These are phyloP conservation scores for Scenedesmus sp. DNA, from an alignment of 163 green algal species.

Conservation along the genomic window DNA sequence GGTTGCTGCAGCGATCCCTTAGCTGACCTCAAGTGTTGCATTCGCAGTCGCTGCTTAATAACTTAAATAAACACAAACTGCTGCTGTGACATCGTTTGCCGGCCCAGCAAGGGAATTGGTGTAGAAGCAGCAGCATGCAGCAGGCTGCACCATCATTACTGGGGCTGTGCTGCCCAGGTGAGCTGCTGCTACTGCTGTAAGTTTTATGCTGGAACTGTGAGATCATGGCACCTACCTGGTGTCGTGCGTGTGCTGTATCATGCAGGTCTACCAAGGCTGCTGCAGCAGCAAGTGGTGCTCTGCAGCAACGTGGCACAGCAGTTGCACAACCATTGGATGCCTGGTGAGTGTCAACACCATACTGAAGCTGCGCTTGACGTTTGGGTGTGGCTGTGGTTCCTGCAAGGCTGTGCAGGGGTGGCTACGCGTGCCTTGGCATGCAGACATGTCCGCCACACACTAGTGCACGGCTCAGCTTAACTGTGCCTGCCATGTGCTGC, in stretches of 20 bases:
- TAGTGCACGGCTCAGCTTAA: too few species aligned
- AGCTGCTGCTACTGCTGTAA: neutral
- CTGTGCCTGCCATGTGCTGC: too few species aligned
- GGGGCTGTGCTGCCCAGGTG: neutral
- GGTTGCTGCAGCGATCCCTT: neutral
- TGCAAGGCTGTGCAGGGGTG: too few species aligned
- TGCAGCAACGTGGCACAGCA: neutral
- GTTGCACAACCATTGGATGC: neutral
- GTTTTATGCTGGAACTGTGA: neutral
- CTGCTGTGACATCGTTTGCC: neutral
- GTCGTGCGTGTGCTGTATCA: neutral
- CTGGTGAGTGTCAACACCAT: neutral
- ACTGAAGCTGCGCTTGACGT: neutral
- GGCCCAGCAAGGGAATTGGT: neutral
- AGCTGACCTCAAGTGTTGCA: neutral
- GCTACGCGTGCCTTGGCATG: too few species aligned
- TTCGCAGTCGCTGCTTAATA: neutral
- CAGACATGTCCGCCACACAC: too few species aligned
- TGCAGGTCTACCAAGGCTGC: slow-evolving; percentile 9
- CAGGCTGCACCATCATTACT: neutral
- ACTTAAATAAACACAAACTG: neutral
- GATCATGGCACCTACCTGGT: neutral
- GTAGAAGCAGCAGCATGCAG: neutral
- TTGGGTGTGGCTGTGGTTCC: too few species aligned
- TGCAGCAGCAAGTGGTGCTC: slow-evolving; percentile 22